Percentiles rank a stretch among this genome's conserved stretches.
These are phyloP conservation scores for Leccinum variabile DNA, from an alignment of 1,284 basidiomycete genomes.

Conservation along the genomic window DNA sequence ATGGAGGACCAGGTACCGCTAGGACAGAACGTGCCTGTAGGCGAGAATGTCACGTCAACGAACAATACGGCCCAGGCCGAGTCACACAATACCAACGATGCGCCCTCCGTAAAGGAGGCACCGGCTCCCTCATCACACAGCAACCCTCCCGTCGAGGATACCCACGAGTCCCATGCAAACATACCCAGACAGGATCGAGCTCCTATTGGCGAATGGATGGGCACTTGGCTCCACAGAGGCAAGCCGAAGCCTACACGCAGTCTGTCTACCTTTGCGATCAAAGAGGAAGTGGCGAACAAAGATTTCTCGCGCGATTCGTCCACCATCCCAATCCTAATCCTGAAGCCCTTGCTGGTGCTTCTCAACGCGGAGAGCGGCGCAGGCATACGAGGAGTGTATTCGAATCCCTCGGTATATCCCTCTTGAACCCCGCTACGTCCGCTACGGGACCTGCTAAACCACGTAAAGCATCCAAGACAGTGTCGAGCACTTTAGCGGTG, in stretches of 20 bases:
- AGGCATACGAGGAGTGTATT: conserved; percentile 63
- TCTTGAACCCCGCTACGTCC: conserved; percentile 49
- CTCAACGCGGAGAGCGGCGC: conserved; percentile 35
- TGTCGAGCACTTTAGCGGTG: background rate
- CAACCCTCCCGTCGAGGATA: background rate
- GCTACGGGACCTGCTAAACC: conserved; percentile 26
- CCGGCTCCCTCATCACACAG: background rate
- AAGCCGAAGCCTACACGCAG: conserved; percentile 32
- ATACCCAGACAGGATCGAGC: conserved; percentile 34
- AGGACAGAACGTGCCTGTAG: conserved; percentile 36
- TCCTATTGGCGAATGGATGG: conserved; percentile 69
- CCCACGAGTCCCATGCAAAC: conserved; percentile 13
- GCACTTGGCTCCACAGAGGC: conserved; percentile 56
- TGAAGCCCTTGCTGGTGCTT: conserved; percentile 8
- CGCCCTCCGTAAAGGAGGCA: background rate
- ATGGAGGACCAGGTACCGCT: conserved; percentile 59
- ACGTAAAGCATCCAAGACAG: conserved; percentile 28
- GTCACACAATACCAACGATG: conserved; percentile 3
- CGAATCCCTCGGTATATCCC: conserved; percentile 66
- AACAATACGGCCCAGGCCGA: background rate
- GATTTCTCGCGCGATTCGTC: conserved; percentile 19
- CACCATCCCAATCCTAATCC: conserved; percentile 10
- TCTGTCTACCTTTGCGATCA: conserved; percentile 21
- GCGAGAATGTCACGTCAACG: conserved; percentile 12
- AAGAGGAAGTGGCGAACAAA: conserved; percentile 23